A percentile compares a stretch with the other conserved stretches of the same genome.
phyloP scores from a whole-genome alignment of 768 basidiomycete genomes.

The Auriscalpium orientale region DNA sequence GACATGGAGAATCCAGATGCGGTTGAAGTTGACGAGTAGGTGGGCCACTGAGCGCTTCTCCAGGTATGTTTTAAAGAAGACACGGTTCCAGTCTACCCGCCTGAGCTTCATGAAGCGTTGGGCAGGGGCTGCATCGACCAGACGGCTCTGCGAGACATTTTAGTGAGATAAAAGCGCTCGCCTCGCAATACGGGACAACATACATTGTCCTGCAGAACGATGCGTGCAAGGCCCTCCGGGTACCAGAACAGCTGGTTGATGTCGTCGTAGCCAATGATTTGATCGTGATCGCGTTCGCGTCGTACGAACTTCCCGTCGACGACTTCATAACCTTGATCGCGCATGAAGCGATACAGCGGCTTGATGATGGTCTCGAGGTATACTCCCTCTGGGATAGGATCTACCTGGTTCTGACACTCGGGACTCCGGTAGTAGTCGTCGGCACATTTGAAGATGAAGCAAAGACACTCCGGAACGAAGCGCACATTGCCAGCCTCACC shows the following conservation, averaged over 20 bases:
- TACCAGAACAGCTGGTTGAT: constrained; percentile 99
- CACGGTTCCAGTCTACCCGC: constrained; percentile 86
- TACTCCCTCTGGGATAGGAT: constrained; percentile 90
- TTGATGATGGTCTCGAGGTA: constrained; percentile 90
- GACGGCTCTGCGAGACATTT: constrained; percentile 54
- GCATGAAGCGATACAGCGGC: constrained; percentile 90
- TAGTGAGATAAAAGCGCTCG: neutral
- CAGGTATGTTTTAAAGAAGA: constrained; percentile 98
- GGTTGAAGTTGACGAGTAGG: constrained; percentile 97
- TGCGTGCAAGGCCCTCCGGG: constrained; percentile 92
- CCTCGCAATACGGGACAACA: constrained; percentile 18
- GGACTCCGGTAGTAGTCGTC: constrained; percentile 99
- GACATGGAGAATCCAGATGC: constrained; percentile 95
- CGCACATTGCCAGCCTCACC: constrained; percentile 97
- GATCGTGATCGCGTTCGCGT: constrained; percentile 88
- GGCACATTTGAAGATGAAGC: constrained; percentile 99
- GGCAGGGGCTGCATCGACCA: constrained; percentile 85
- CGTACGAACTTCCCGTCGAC: constrained; percentile 91
- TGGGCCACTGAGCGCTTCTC: constrained; percentile 93
- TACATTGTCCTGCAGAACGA: constrained; percentile 83
- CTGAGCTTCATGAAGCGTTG: constrained; percentile 92
- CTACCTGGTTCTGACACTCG: constrained; percentile 91
- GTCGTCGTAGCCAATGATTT: constrained; percentile 99
- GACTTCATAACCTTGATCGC: constrained; percentile 96
- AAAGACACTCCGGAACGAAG: constrained; percentile 92